A percentile compares a stretch with the other conserved stretches of the same genome.
Conservation (phyloP, 2,329 filamentous ascomycete genomes). For the Penicillium expansum region DNA sequence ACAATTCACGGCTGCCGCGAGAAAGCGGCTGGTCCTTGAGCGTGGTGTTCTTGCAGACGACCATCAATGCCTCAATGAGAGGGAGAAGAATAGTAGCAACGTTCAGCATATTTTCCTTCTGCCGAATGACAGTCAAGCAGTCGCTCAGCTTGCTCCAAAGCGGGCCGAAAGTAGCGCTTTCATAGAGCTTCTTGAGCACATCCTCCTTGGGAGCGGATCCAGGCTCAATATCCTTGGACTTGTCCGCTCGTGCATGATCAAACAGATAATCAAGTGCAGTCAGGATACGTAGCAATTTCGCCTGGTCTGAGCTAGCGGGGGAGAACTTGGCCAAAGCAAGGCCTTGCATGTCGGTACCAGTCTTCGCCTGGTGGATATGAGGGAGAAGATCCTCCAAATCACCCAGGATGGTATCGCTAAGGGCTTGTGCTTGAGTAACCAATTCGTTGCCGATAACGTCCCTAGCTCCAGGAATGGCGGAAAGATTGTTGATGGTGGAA, state of each 20-base stretch:
- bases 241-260: conserved; percentile 67
- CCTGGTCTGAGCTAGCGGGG: conserved; percentile 91
- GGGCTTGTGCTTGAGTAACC: conserved; percentile 76
- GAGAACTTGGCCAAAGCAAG: conserved; percentile 94
- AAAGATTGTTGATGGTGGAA: conserved; percentile 97
- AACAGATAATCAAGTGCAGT: conserved; percentile 96
- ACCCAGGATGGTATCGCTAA: conserved; percentile 79
- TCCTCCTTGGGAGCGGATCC: conserved; percentile 71
- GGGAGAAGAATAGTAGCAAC: conserved; percentile 94
- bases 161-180: conserved; percentile 82
- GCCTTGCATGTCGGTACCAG: conserved; percentile 91
- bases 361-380: conserved; percentile 81
- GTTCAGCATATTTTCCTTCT: conserved; percentile 93
- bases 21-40: conserved; percentile 62
- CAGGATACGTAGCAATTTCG: conserved; percentile 86
- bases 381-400: conserved; percentile 82
- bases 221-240: conserved; percentile 52
- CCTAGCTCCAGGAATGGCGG: conserved; percentile 85
- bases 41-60: conserved; percentile 97
- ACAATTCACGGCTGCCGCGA: conserved; percentile 62
- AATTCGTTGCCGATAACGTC: conserved; percentile 90
- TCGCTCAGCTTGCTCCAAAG: conserved; percentile 92
- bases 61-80: conserved; percentile 95
- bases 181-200: conserved; percentile 81
- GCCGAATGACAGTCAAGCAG: conserved; percentile 81